A percentile compares a stretch with the other conserved stretches of the same genome.
Conservation (phyloP, 345 rosid species). For the Euclidium syriacum region DNA sequence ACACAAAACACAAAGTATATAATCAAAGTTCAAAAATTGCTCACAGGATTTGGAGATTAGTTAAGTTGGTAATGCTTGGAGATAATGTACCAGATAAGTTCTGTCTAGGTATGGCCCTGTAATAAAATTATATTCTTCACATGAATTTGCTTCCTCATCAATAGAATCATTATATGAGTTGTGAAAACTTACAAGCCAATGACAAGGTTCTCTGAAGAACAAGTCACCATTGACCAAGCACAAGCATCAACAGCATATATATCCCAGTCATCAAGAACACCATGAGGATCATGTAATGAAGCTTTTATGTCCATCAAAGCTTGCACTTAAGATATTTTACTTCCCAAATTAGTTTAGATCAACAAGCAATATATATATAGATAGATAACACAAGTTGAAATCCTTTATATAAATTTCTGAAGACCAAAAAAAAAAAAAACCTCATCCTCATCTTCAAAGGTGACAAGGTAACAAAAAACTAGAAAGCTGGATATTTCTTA, state of each 20-base stretch:
- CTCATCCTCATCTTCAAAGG: not conserved
- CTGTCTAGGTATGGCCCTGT: conserved; percentile 90
- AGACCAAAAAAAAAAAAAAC: not conserved
- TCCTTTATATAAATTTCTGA: too few species aligned
- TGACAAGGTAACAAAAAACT: not conserved
- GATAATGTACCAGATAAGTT: conserved; percentile 79
- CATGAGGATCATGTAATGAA: conserved; percentile 74
- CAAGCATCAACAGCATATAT: conserved; percentile 92
- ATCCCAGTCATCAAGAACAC: conserved; percentile 91
- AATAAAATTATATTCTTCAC: not conserved
- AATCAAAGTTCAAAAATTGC: conserved; percentile 15
- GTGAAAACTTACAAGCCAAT: conserved; percentile 68
- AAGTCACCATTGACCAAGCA: conserved; percentile 96
- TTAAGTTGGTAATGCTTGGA: conserved; percentile 81
- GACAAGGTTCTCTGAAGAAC: conserved; percentile 68
- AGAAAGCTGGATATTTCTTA: not conserved
- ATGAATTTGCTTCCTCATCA: not conserved
- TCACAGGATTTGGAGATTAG: conserved; percentile 81
- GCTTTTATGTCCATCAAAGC: conserved; percentile 80
- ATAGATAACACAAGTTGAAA: too few species aligned
- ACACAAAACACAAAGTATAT: not conserved
- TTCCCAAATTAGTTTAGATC: conserved; percentile 15
- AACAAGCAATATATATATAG: not conserved
- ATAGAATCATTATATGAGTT: not conserved
- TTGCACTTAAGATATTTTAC: conserved; percentile 53